Base-by-base conservation (phyloP, 352 stramenopile genomes). In the Phytophthora fragariaefolia region DNA sequence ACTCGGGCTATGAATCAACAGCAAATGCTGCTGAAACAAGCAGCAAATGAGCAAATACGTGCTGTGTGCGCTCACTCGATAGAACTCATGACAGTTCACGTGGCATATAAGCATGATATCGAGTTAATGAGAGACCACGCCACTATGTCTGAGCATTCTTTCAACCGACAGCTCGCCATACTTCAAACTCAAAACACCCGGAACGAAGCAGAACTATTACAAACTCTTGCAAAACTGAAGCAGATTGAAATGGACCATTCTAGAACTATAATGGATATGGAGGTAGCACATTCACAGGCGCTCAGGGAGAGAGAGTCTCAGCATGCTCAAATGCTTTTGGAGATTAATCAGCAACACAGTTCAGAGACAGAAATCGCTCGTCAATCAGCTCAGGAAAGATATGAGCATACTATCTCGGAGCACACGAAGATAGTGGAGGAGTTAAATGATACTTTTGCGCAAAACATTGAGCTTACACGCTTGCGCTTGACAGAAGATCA, bases 401-500 rank as follows among this genome's bases (percentile, higher is more conserved):
- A 30, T 36, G 48, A 52, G n/a, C 17, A 52, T 34, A 17, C 46
- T 6, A 22, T 50, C 50, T 30, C 20, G 22, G 52, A 59, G 46
- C 49, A 65, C 48, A 49, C 53, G 8, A 62, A 51, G 20, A 17
- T 17, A 46, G 28, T 40, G 5, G 42, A 71, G 8, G 20, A 66
- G 38, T 34, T 76, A 7, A 28, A 30, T 8, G 63, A 45, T 32
- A 43, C 56, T 6, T 73, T 67, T 20, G 12, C 58, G 15, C 51
- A 76, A 18, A 66, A 38, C 18, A 58, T 46, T 1, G 67, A 79
- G 46, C 20, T 71, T 3, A 53, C 66, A 27, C 54, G 50, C 6
- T 47, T 77, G 23, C 59, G 55, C 12, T 42, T 69, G 8, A 49
- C 60, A 26, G 59, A 77, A 22, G 70, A 68, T 1, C 60, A 77